Evolutionary conservation across 202 grass and related monocot genomes (phyloP).

Genomic region (Setaria viridis): DNA sequence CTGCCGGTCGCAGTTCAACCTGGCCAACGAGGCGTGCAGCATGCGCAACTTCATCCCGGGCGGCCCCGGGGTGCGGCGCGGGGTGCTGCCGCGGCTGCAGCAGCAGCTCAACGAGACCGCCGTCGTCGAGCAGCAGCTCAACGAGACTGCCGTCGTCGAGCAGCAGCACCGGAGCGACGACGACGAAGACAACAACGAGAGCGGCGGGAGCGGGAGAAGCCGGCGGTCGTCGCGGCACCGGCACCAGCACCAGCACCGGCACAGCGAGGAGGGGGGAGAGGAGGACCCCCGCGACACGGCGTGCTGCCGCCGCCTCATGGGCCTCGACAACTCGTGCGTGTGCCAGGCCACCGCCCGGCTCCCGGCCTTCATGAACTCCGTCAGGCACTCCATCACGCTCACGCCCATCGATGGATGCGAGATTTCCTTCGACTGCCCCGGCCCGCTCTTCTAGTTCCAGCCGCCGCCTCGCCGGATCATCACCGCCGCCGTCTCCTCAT

Average conservation of each 20-base stretch:
- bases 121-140: conserved; percentile 25
- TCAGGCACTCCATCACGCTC: conserved; percentile 61
- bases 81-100: conserved; percentile 14
- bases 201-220: not conserved
- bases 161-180: conserved; percentile 24
- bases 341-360: conserved; percentile 59
- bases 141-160: conserved; percentile 10
- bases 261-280: not conserved
- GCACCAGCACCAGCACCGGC: conserved; percentile 41
- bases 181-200: not conserved
- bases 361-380: conserved; percentile 56
- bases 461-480: not conserved
- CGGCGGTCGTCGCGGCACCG: conserved; percentile 27
- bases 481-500: not conserved
- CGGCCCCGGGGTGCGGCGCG: not conserved
- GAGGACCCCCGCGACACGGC: conserved; percentile 61
- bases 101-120: conserved; percentile 38
- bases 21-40: conserved; percentile 80
- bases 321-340: conserved; percentile 63
- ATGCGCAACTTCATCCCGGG: conserved; percentile 2
- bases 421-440: conserved; percentile 65
- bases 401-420: conserved; percentile 60
- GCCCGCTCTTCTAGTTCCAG: conserved; percentile 29
- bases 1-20: conserved; percentile 75
- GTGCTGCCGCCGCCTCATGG: conserved; percentile 74